Base-by-base conservation (phyloP, 148 eudicot species). In the Amaranthus palmeri region DNA sequence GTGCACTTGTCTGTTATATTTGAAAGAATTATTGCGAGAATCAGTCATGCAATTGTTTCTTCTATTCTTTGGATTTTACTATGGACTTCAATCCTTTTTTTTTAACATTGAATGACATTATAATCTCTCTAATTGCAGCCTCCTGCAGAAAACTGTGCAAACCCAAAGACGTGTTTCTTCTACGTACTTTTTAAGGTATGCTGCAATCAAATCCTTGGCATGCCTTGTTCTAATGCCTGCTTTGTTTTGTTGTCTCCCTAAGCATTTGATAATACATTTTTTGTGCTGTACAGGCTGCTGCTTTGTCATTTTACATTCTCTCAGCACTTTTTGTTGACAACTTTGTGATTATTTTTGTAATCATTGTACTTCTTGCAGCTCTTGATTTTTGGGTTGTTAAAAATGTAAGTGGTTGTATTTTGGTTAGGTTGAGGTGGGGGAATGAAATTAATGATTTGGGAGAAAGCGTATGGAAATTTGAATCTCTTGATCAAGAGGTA, bases 361-460 rank as follows among this genome's bases (percentile, higher is more conserved):
- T 89, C 69, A 91, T 92, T 59, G 98, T 93, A 63, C 88, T 93
- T 67, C 86, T 93, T 15, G 81, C 97, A 67, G 97, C 96, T 67
- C 96, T 93, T 62, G 98, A 93, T 76, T 93, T 93, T 77, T 93
- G 98, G 98, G 98, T 93, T 46, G 97, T 93, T 77, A 93, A 93
- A 87, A 93, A 93, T 83, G 97, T 93, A 15, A 93, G 97, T 86
- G 98, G 98, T 10, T 89, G 98, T 25, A 89, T 93, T 71, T 82
- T 93, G 72, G 98, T 93, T 62, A 97, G 97, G 69, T 86, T 93
- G 71, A 87, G 97, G 81, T 93, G 98, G 97, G 91, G 97, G 98
- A 93, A 93, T 89, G 98, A 93, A 83, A 91, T 91, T 56, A 74
- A 93, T 74, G 93, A 91, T 25, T 77, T 86, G 62, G 97, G 97